These are phyloP conservation scores for Melampsora americana DNA, from an alignment of 1,284 basidiomycete species.

Conservation along the genomic window DNA sequence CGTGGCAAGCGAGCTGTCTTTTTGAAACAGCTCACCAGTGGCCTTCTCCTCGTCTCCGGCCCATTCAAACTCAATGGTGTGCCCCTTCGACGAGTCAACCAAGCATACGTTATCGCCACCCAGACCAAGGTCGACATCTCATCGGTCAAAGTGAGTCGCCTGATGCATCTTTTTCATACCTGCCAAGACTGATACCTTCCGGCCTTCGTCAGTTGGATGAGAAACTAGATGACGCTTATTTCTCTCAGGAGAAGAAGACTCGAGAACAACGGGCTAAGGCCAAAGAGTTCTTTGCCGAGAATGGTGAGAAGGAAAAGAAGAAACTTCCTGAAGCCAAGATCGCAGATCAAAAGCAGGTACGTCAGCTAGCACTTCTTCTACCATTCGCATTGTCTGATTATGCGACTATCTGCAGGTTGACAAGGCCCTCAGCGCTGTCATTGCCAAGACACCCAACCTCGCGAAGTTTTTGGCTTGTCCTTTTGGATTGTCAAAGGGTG, in stretches of 20 bases:
- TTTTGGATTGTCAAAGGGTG: slow-evolving; percentile 93
- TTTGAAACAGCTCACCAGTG: slow-evolving; percentile 92
- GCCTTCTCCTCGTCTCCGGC: slow-evolving; percentile 90
- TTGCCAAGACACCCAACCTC: slow-evolving; percentile 90
- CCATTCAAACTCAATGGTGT: slow-evolving; percentile 99
- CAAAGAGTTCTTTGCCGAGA: slow-evolving; percentile 92
- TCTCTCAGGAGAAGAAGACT: slow-evolving; percentile 74
- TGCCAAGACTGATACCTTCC: slow-evolving; percentile 34
- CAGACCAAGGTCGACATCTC: slow-evolving; percentile 89
- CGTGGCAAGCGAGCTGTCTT: slow-evolving; percentile 97
- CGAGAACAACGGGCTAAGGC: slow-evolving; percentile 70
- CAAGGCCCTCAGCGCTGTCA: slow-evolving; percentile 73
- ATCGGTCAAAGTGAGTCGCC: slow-evolving; percentile 65
- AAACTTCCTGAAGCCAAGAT: slow-evolving; percentile 83
- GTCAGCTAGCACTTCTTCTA: not conserved
- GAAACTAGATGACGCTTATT: slow-evolving; percentile 93
- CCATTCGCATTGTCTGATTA: slow-evolving; percentile 12
- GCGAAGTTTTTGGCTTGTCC: slow-evolving; percentile 89
- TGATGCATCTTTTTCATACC: slow-evolving; percentile 20
- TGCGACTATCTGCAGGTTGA: slow-evolving; percentile 61
- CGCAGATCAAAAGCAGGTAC: slow-evolving; percentile 75
- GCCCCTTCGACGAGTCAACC: slow-evolving; percentile 94
- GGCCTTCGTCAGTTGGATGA: slow-evolving; percentile 57
- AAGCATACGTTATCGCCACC: slow-evolving; percentile 98
- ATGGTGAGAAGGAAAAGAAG: slow-evolving; percentile 88